phyloP scores from a whole-genome alignment of 768 basidiomycete genomes.

The Tricholoma sp. region DNA sequence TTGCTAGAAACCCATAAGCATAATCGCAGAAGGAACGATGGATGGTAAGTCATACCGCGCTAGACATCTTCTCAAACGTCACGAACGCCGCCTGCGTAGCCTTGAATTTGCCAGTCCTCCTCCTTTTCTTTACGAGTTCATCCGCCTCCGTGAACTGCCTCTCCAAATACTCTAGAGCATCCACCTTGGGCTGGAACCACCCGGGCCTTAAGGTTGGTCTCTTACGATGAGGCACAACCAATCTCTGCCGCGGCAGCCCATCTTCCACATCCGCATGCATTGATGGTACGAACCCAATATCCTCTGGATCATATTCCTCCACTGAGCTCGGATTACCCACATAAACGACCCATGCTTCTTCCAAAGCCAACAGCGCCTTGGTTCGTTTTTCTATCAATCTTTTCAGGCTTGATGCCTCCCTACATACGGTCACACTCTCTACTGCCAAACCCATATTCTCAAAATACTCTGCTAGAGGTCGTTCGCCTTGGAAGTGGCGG shows the following conservation, averaged over 20 bases:
- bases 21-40: background rate
- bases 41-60: slow-evolving; percentile 55
- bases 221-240: slow-evolving; percentile 69
- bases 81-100: slow-evolving; percentile 88
- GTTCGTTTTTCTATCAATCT: slow-evolving; percentile 75
- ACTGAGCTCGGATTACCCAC: slow-evolving; percentile 92
- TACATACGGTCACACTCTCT: slow-evolving; percentile 86
- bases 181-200: slow-evolving; percentile 75
- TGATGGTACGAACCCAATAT: slow-evolving; percentile 39
- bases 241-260: slow-evolving; percentile 42
- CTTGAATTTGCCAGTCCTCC: slow-evolving; percentile 69
- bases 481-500: slow-evolving; percentile 77
- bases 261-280: slow-evolving; percentile 52
- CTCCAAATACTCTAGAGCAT: slow-evolving; percentile 87
- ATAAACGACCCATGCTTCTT: slow-evolving; percentile 83
- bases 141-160: slow-evolving; percentile 75
- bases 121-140: slow-evolving; percentile 71
- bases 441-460: slow-evolving; percentile 84
- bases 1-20: slow-evolving; percentile 46
- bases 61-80: slow-evolving; percentile 94
- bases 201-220: slow-evolving; percentile 73
- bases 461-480: slow-evolving; percentile 87
- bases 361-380: slow-evolving; percentile 70
- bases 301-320: slow-evolving; percentile 74
- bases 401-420: slow-evolving; percentile 75